phyloP scores from a whole-genome alignment of 208 protist genomes.

The Trypanosoma melophagium region DNA sequence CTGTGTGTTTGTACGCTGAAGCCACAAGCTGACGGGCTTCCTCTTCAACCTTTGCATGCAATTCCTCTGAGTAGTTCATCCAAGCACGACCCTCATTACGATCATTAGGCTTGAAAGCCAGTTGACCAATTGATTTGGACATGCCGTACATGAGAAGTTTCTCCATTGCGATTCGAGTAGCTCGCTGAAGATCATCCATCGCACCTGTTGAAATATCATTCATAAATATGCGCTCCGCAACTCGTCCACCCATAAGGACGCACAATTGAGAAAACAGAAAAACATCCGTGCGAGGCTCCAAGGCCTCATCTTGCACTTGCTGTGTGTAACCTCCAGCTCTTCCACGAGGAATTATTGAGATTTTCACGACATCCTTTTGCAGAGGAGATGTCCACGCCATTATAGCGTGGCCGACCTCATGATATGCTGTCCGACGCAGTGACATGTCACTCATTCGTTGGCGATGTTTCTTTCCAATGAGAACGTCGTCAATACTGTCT shows the following conservation, averaged over 20 bases:
- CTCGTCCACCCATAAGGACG: conserved; percentile 89
- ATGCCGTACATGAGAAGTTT: conserved; percentile 89
- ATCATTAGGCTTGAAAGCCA: conserved; percentile 89
- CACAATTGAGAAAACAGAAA: conserved; percentile 90
- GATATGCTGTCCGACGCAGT: conserved; percentile 93
- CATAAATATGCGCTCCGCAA: conserved; percentile 85
- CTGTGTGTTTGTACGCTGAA: conserved; percentile 64
- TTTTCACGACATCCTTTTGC: conserved; percentile 92
- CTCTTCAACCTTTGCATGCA: conserved; percentile 85
- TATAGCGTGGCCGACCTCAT: conserved; percentile 97
- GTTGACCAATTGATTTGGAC: conserved; percentile 80
- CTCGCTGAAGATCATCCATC: conserved; percentile 91
- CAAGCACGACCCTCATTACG: conserved; percentile 87
- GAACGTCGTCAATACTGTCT: conserved; percentile 90
- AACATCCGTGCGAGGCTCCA: conserved; percentile 84
- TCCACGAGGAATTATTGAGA: conserved; percentile 91
- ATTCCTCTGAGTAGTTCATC: conserved; percentile 88
- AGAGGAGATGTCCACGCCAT: conserved; percentile 90
- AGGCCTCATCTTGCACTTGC: conserved; percentile 88
- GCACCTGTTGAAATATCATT: conserved; percentile 89
- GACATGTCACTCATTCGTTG: conserved; percentile 87
- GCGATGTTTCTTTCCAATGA: conserved; percentile 93
- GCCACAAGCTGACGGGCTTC: conserved; percentile 77
- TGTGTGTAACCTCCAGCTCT: conserved; percentile 91
- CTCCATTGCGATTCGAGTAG: conserved; percentile 84